Conservation (phyloP, 306 rosid species). For the Parietaria judaica region DNA sequence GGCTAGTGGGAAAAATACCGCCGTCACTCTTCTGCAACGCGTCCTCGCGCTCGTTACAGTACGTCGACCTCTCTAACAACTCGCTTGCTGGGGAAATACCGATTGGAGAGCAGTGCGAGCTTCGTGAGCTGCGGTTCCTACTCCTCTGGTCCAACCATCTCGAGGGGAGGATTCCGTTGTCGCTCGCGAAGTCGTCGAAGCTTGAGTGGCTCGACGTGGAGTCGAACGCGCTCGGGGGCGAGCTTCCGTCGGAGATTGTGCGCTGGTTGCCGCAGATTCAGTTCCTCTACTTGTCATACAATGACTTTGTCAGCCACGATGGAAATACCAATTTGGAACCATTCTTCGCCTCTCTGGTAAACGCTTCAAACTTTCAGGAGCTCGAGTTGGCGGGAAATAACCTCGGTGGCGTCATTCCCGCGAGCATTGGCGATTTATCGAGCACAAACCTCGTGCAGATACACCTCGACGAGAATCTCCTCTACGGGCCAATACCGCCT, state of each 20-base stretch:
- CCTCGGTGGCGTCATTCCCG: slow-evolving; percentile 71
- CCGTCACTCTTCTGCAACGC: slow-evolving; percentile 58
- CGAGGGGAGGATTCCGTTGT: slow-evolving; percentile 51
- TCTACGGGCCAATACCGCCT: slow-evolving; percentile 69
- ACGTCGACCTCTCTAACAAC: slow-evolving; percentile 73
- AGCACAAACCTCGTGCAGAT: slow-evolving; percentile 39
- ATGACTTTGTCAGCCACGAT: slow-evolving; percentile 61
- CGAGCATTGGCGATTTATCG: slow-evolving; percentile 67
- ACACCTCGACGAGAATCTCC: slow-evolving; percentile 55
- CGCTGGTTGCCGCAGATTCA: slow-evolving; percentile 45
- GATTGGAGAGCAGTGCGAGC: slow-evolving; percentile 41
- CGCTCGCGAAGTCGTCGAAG: slow-evolving; percentile 60
- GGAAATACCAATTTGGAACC: slow-evolving; percentile 80
- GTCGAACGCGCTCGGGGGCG: slow-evolving; percentile 63
- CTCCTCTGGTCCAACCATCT: slow-evolving; percentile 80
- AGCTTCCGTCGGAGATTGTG: slow-evolving; percentile 48
- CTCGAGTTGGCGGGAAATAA: slow-evolving; percentile 77
- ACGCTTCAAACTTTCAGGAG: slow-evolving; percentile 57
- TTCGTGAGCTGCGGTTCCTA: slow-evolving; percentile 47
- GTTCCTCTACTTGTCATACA: slow-evolving; percentile 71
- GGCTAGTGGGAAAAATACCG: slow-evolving; percentile 57
- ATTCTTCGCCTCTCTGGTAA: slow-evolving; percentile 57
- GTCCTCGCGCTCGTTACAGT: slow-evolving; percentile 47
- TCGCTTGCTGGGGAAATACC: slow-evolving; percentile 65
- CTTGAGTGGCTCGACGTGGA: slow-evolving; percentile 85